Base-by-base conservation (phyloP, 1,284 basidiomycete species). In the Mycosarcoma mackinlayi region DNA sequence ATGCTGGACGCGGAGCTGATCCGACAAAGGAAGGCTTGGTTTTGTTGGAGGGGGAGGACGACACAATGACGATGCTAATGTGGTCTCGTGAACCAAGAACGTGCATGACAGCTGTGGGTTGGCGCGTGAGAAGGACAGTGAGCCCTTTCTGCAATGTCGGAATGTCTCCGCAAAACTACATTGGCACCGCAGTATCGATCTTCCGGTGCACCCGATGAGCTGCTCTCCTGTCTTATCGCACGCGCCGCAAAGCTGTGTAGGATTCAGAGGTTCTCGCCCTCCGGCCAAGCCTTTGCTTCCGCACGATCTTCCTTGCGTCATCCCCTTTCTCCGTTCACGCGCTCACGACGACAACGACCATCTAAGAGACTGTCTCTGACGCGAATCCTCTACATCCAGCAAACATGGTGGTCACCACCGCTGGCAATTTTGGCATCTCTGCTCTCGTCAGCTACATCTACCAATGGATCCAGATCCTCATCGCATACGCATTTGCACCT, bases 401-500 rank as follows among this genome's bases (percentile, higher is more conserved):
- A 34, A 47, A 2, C 24, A 70, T 61, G 67, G 48, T 53, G 21
- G 52, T 49, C 33, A 60, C 61, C 19, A 56, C 41, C 39, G 34
- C 53, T 18, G 33, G 50, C 44, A 61, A 53, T 31, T 60, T 63
- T 34, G 28, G 51, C 49, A 50, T 44, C 10, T 42, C 42, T 13
- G 59, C 49, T 16, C 19, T 72, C 38, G 40, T 72, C 38, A 72
- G 69, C 63, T 61, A 57, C 45, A 34, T 80, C 38, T 80, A 80
- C 33, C 76, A 81, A 41, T 61, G 58, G 55, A 62, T 81, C 18
- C 78, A 81, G 56, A 49, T 73, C 46, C 18, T 77, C 33, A 73
- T 82, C 51, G 63, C 71, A 7, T 76, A 61, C 39, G 31, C 55
- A 35, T 80, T 79, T 46, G 62, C 76, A 4, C 79, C 79, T 6